These are phyloP conservation scores for Fusarium papillatum DNA, from an alignment of 2,329 filamentous ascomycete species.

Conservation along the genomic window DNA sequence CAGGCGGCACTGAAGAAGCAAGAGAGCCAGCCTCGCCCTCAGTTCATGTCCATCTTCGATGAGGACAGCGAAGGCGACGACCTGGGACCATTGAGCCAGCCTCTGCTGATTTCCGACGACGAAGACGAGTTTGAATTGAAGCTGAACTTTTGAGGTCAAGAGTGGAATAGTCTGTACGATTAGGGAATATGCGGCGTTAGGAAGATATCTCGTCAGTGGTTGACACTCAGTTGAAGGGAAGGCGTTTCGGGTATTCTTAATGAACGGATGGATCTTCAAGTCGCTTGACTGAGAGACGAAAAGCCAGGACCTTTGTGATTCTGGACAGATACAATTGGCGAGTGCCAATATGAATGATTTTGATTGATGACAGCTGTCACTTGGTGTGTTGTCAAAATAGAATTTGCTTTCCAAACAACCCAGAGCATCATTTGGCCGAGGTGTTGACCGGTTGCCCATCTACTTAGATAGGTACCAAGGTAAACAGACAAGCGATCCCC, in stretches of 20 bases:
- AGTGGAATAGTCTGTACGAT: slow-evolving; percentile 17
- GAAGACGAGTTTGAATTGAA: slow-evolving; percentile 70
- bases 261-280: neutral
- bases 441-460: neutral
- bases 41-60: slow-evolving; percentile 72
- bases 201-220: slow-evolving; percentile 3
- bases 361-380: slow-evolving; percentile 1
- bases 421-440: neutral
- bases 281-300: slow-evolving; percentile 1
- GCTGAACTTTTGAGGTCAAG: slow-evolving; percentile 49
- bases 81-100: slow-evolving; percentile 43
- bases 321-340: neutral
- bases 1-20: slow-evolving; percentile 40
- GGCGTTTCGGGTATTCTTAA: slow-evolving; percentile 27
- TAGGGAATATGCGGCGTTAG: slow-evolving; percentile 34
- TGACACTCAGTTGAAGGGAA: slow-evolving; percentile 4
- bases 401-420: neutral
- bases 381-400: neutral
- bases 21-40: slow-evolving; percentile 55
- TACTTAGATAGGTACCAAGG: neutral
- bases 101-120: slow-evolving; percentile 52
- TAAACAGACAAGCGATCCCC: neutral
- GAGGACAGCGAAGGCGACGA: slow-evolving; percentile 56
- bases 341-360: slow-evolving; percentile 4
- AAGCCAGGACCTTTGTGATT: neutral